A percentile compares a stretch with the other conserved stretches of the same genome.
phyloP scores from a whole-genome alignment of 179 eudicot genomes.

The Silene noctiflora region DNA sequence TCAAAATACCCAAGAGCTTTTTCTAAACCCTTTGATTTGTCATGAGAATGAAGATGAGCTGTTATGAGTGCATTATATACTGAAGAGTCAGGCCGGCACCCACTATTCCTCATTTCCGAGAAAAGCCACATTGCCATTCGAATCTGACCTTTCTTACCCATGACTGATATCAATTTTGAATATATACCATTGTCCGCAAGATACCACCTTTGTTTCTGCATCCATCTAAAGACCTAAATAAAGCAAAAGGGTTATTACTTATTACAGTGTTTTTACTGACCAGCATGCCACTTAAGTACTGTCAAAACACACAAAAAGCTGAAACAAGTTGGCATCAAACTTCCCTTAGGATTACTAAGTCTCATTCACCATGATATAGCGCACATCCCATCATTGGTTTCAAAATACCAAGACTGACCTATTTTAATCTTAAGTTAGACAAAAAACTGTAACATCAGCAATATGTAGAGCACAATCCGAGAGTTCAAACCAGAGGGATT shows the following conservation, averaged over 20 bases:
- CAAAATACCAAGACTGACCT: not conserved
- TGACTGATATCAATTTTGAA: slow-evolving; percentile 85
- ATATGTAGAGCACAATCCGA: not conserved
- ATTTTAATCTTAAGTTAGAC: not conserved
- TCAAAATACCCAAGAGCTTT: slow-evolving; percentile 82
- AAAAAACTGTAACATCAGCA: not conserved
- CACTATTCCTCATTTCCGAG: slow-evolving; percentile 97
- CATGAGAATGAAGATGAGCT: slow-evolving; percentile 87
- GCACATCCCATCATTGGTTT: not conserved
- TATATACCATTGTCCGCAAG: slow-evolving; percentile 90
- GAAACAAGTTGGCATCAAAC: no score
- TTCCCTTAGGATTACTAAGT: not conserved
- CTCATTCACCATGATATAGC: not conserved
- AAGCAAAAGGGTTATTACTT: not conserved
- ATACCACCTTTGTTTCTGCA: slow-evolving; percentile 98
- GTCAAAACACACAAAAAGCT: not conserved
- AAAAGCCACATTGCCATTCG: slow-evolving; percentile 98
- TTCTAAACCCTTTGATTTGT: slow-evolving; percentile 73
- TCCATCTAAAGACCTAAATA: slow-evolving; percentile 93
- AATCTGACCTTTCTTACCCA: slow-evolving; percentile 97
- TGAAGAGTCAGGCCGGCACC: slow-evolving; percentile 90
- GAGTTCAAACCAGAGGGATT: not conserved
- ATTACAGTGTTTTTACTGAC: slow-evolving; percentile 8
- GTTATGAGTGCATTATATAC: slow-evolving; percentile 85
- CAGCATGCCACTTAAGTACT: not conserved